Conservation (phyloP, 2,329 filamentous ascomycete species). For the Leptographium flavum region DNA sequence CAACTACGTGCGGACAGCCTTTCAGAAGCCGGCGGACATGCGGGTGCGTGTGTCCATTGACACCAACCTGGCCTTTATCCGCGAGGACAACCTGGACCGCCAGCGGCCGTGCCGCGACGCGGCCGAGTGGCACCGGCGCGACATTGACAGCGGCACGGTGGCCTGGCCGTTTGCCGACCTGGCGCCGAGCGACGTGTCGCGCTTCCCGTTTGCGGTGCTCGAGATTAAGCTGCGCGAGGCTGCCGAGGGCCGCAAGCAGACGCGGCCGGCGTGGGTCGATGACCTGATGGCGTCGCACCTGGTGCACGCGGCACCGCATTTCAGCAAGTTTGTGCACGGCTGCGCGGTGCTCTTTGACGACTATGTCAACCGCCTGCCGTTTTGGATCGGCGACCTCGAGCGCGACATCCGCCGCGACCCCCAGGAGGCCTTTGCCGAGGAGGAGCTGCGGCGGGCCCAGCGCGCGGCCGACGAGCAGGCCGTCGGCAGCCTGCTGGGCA, state of each 20-base stretch:
- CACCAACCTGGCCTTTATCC: constrained; percentile 79
- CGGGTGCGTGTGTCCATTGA: constrained; percentile 86
- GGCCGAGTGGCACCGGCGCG: constrained; percentile 75
- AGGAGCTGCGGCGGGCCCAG: constrained; percentile 71
- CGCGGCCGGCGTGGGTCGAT: constrained; percentile 72
- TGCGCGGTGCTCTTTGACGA: constrained; percentile 87
- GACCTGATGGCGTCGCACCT: constrained; percentile 89
- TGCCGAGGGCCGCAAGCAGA: constrained; percentile 44
- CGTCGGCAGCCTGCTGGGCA: constrained; percentile 72
- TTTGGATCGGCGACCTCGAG: constrained; percentile 88
- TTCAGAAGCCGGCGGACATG: constrained; percentile 89
- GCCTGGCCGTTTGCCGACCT: constrained; percentile 78
- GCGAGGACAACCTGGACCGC: constrained; percentile 60
- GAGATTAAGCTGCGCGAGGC: constrained; percentile 80
- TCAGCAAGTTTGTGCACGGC: constrained; percentile 95
- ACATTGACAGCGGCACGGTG: constrained; percentile 74
- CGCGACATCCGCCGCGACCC: constrained; percentile 90
- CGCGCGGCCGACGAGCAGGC: constrained; percentile 76
- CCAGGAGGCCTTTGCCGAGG: constrained; percentile 76
- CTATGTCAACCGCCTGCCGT: constrained; percentile 88
- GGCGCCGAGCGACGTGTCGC: constrained; percentile 78
- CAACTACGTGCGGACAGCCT: constrained; percentile 87
- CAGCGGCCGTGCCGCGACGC: constrained; percentile 82
- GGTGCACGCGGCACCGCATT: constrained; percentile 75
- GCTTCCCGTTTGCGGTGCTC: constrained; percentile 80